Conservation (phyloP, 75 land plant species). For the Gnetum montanum region DNA sequence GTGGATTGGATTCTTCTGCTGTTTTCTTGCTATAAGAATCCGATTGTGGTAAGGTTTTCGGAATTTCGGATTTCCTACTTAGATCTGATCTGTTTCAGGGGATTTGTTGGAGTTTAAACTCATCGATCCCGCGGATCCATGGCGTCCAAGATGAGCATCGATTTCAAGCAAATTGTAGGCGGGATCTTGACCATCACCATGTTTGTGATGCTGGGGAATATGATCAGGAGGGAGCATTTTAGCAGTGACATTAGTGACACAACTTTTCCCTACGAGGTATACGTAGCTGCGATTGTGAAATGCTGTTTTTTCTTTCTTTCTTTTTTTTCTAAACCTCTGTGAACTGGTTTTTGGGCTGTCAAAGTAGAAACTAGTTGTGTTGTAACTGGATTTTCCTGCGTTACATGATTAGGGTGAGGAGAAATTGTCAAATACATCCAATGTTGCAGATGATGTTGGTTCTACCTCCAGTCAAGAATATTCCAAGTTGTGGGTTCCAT, state of each 20-base stretch:
- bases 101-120: neutral
- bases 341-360: no score
- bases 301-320: no score
- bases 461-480: no score
- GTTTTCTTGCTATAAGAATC: neutral
- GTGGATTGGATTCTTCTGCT: neutral
- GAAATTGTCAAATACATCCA: neutral
- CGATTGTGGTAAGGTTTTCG: no score
- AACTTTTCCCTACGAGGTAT: neutral
- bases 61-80: neutral
- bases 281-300: no score
- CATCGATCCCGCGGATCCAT: neutral
- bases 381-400: no score
- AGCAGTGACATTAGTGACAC: no score
- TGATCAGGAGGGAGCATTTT: conserved; percentile 72
- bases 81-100: neutral
- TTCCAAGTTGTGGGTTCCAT: conserved; percentile 1
- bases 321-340: no score
- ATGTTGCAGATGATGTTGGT: neutral
- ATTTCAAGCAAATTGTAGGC: conserved; percentile 52
- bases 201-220: conserved; percentile 69
- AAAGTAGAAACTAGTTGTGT: no score
- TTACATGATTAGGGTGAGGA: neutral
- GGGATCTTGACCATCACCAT: conserved; percentile 53
- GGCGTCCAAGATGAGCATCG: conserved; percentile 29